Evolutionary conservation across 2,329 filamentous ascomycete species (phyloP), one percentile per base, ranked within the genome.

Genomic region (Diaporthe longicolla): DNA sequence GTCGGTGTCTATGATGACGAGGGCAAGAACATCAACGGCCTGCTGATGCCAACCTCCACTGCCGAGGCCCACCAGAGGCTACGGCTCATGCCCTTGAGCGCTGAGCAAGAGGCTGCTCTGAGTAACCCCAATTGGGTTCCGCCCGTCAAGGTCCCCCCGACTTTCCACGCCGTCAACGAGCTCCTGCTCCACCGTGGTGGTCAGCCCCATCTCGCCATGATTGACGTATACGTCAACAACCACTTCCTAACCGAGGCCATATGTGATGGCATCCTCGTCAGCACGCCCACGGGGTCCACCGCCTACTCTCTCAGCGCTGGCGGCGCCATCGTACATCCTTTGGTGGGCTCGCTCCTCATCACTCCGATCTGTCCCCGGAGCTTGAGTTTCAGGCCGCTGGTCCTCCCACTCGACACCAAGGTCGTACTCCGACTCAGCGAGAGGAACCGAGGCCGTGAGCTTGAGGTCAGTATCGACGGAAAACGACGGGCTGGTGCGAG

Each of bases 361-460:
- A 99, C 97, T 0, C 95, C 97, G 32, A 98, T 99, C 80, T 98
- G 95, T 81, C 94, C 97, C 0, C 92, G 97, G 74, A 97, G 94
- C 79, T 88, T 99, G 9, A 97, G 93, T 75, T 99, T 99, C 84
- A 90, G 97, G 5, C 97, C 97, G 1, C 86, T 99, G 0, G 95
- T 98, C 3, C 87, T 99, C 3, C 95, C 97, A 1, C 90, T 95
- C 3, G 94, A 96, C 78, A 96, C 94, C 2, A 93, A 93, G 55
- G 93, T 99, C 24, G 94, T 92, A 0, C 86, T 99, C 9, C 91
- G 93, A 24, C 87, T 98, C 74, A 97, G 95, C 80, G 90, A 93
- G 78, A 94, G 93, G 83, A 95, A 95, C 79, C 88, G 94, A 24
- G 92, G 93, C 0, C 88, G 92, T 29, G 93, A 94, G 80, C 87